Evolutionary conservation across 2,329 filamentous ascomycete genomes (phyloP).

Genomic region (Colletotrichum gloeosporioides): DNA sequence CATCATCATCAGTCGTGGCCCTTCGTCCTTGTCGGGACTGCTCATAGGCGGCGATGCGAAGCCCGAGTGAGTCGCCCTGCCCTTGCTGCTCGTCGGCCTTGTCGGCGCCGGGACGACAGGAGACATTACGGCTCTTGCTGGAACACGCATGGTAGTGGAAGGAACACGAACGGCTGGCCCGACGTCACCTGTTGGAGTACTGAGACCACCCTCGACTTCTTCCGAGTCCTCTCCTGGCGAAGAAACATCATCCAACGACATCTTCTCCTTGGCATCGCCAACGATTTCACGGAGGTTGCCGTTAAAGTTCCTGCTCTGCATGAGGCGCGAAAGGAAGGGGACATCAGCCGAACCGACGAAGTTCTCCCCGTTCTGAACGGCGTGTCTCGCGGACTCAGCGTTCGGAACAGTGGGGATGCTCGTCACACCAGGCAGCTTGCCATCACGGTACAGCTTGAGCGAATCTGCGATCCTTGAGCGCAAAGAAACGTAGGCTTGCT

Average conservation of each 20-base stretch:
- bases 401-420: conserved; percentile 43
- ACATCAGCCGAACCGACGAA: conserved; percentile 63
- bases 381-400: conserved; percentile 31
- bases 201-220: conserved; percentile 44
- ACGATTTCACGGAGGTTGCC: conserved; percentile 65
- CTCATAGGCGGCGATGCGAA: conserved; percentile 41
- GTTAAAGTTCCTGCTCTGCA: conserved; percentile 66
- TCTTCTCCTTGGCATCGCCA: conserved; percentile 61
- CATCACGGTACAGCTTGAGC: conserved; percentile 56
- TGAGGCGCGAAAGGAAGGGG: conserved; percentile 71
- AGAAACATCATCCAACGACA: conserved; percentile 54
- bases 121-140: conserved; percentile 62
- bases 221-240: conserved; percentile 62
- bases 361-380: conserved; percentile 24
- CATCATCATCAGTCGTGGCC: conserved; percentile 36
- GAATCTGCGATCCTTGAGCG: conserved; percentile 60
- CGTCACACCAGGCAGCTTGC: conserved; percentile 54
- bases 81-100: conserved; percentile 65
- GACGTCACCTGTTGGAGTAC: conserved; percentile 24
- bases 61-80: conserved; percentile 43
- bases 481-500: conserved; percentile 56
- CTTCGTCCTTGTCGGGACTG: conserved; percentile 24
- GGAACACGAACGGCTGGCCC: conserved; percentile 34
- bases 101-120: conserved; percentile 45
- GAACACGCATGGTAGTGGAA: conserved; percentile 58